Evolutionary conservation across 2,329 filamentous ascomycete genomes (phyloP), one percentile per base, ranked within the genome.

Genomic region (Neofusicoccum kwambonambiense): DNA sequence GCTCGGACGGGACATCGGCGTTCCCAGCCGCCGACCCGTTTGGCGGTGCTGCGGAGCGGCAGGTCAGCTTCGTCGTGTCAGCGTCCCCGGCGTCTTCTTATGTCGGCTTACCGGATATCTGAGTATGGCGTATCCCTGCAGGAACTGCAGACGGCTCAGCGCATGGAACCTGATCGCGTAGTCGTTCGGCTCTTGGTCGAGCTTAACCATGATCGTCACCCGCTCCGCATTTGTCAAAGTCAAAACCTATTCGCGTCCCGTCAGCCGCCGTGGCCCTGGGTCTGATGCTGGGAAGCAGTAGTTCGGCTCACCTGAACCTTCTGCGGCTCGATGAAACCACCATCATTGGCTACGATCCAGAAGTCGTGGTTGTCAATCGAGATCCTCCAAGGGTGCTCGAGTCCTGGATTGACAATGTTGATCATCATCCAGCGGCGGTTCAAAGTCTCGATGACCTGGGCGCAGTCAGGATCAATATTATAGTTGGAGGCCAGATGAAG

Each of bases 291-390:
- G 3, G 12, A 12, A 5, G 27, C 19, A 22, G 27, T n/a, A 3
- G 3, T 4, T n/a, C 27, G 12, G 47, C 47, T 34, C 12, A 51
- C 47, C 47, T 51, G 47, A 17, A 68, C 66, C 42, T 66, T 50
- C 61, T 67, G 66, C 1, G 67, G 67, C 49, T 67, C 62, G 15
- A 68, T 66, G 45, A 68, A 68, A 11, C 67, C 67, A n/a, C 61
- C 67, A 41, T 68, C 67, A 42, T 66, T 68, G 7, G 67, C 67
- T 11, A 68, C 64, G 19, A 68, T 66, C 67, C 67, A 68, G 64
- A 68, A 65, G 17, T 67, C 62, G 47, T 68, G 67, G 49, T 65
- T 57, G 27, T 68, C 67, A 27, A 68, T 68, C n/a, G 66, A 67
- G 50, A 68, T 65, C 34, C 67, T 50, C 61, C 57, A 68, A 3